phyloP scores from a whole-genome alignment of 805 yeast genomes.

The Metschnikowia aberdeeniae region DNA sequence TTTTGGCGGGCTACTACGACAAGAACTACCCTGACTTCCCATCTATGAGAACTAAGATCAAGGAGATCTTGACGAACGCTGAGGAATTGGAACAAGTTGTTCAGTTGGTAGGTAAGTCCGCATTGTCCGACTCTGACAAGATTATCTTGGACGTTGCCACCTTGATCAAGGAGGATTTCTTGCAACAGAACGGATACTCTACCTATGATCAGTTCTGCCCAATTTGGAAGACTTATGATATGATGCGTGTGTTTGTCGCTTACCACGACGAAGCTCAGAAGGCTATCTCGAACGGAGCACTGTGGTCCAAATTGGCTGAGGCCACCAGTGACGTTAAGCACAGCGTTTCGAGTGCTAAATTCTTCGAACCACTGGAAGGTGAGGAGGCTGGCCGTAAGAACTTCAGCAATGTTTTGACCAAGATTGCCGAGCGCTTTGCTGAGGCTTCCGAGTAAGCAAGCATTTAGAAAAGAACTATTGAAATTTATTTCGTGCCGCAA shows the following conservation, averaged over 20 bases:
- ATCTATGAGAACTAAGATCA: conserved; percentile 80
- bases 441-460: conserved; percentile 78
- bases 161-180: conserved; percentile 93
- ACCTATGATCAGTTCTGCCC: conserved; percentile 99
- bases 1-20: conserved; percentile 78
- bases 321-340: conserved; percentile 89
- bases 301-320: conserved; percentile 90
- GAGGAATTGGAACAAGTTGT: conserved; percentile 99
- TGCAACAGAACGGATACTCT: conserved; percentile 99
- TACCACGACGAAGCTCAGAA: conserved; percentile 97
- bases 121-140: conserved; percentile 93
- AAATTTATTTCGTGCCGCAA: conserved; percentile 8
- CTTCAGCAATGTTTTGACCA: conserved; percentile 69
- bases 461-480: conserved; percentile 3
- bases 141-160: conserved; percentile 90
- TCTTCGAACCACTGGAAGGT: conserved; percentile 93
- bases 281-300: conserved; percentile 89
- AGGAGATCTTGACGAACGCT: conserved; percentile 92
- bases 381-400: conserved; percentile 70
- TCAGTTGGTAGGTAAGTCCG: conserved; percentile 98
- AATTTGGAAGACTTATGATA: conserved; percentile 96
- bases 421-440: conserved; percentile 86
- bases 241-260: conserved; percentile 93
- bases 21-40: conserved; percentile 89
- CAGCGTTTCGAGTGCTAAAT: conserved; percentile 89